phyloP scores from a whole-genome alignment of 2,329 filamentous ascomycete genomes.

The Tolypocladium pustulatum region DNA sequence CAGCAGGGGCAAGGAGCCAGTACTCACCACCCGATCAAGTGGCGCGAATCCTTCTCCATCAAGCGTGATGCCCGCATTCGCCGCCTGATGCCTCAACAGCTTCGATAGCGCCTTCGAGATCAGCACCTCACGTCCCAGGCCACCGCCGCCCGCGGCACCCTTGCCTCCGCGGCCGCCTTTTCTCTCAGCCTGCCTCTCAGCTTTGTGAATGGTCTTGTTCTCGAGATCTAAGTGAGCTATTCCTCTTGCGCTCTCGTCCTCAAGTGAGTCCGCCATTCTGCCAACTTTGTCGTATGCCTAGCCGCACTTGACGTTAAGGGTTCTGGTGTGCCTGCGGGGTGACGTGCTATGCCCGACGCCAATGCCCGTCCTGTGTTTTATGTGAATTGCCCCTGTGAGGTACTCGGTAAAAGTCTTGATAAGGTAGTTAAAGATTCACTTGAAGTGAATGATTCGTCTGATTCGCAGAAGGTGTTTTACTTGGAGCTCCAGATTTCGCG shows the following conservation, averaged over 20 bases:
- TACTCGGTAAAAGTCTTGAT: background rate
- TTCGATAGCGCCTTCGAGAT: conserved; percentile 44
- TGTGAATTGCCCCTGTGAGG: background rate
- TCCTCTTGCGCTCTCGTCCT: background rate
- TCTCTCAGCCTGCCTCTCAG: conserved; percentile 7
- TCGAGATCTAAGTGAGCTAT: conserved; percentile 11
- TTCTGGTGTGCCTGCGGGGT: background rate
- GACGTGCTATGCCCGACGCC: background rate
- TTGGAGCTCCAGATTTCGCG: background rate
- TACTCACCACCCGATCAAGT: conserved; percentile 47
- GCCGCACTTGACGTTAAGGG: background rate
- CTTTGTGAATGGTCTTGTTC: conserved; percentile 7
- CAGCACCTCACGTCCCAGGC: conserved; percentile 30
- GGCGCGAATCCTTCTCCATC: conserved; percentile 50
- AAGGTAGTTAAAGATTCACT: background rate
- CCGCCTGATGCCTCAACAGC: conserved; percentile 46
- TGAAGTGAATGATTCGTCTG: background rate
- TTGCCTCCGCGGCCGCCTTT: conserved; percentile 17
- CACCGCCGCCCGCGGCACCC: conserved; percentile 18
- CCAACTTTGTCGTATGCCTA: background rate
- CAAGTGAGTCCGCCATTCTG: background rate
- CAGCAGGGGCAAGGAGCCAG: conserved; percentile 9
- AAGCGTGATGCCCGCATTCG: conserved; percentile 43
- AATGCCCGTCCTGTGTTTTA: too few relatives aligned
- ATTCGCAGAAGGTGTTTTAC: background rate